These are phyloP conservation scores for Pyrenula aspistea DNA, from an alignment of 495 filamentous ascomycete genomes.

Conservation along the genomic window DNA sequence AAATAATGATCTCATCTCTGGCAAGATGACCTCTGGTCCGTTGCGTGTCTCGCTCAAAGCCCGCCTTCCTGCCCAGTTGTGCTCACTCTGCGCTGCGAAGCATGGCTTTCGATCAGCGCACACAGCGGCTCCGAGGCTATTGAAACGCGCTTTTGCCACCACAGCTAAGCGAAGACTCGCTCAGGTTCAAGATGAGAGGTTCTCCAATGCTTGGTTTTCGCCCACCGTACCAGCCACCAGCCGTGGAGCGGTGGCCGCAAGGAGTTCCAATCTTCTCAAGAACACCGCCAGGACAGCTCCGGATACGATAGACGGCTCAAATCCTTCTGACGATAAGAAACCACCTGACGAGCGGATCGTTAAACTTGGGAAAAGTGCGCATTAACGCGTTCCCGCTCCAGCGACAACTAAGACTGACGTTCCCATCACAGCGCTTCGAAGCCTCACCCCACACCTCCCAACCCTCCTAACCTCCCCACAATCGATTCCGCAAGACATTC, in stretches of 20 bases:
- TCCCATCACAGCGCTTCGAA: slow-evolving; percentile 54
- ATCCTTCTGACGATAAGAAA: slow-evolving; percentile 19
- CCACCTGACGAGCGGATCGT: slow-evolving; percentile 67
- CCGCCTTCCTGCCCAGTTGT: too few relatives aligned
- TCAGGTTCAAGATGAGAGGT: not conserved
- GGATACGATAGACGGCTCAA: not conserved
- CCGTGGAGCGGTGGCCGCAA: not conserved
- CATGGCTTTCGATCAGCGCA: not conserved
- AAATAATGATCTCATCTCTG: too few relatives aligned
- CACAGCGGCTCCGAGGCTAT: not conserved
- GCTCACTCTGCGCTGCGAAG: not conserved
- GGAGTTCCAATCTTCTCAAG: not conserved
- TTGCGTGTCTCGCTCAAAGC: too few relatives aligned
- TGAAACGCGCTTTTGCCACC: not conserved
- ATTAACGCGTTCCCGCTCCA: slow-evolving; percentile 1
- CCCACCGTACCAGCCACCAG: not conserved
- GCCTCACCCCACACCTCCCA: slow-evolving; percentile 76
- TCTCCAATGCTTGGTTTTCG: not conserved
- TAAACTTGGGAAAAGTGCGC: slow-evolving; percentile 80
- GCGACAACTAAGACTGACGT: slow-evolving; percentile 1
- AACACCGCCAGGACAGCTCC: not conserved
- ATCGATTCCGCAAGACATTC: slow-evolving; percentile 64
- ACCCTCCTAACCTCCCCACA: slow-evolving; percentile 69
- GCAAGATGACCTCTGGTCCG: too few relatives aligned
- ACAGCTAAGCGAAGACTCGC: not conserved